A percentile compares a stretch with the other conserved stretches of the same genome.
These are phyloP conservation scores for Leccinum uliginosum DNA, from an alignment of 768 basidiomycete species.

Conservation along the genomic window DNA sequence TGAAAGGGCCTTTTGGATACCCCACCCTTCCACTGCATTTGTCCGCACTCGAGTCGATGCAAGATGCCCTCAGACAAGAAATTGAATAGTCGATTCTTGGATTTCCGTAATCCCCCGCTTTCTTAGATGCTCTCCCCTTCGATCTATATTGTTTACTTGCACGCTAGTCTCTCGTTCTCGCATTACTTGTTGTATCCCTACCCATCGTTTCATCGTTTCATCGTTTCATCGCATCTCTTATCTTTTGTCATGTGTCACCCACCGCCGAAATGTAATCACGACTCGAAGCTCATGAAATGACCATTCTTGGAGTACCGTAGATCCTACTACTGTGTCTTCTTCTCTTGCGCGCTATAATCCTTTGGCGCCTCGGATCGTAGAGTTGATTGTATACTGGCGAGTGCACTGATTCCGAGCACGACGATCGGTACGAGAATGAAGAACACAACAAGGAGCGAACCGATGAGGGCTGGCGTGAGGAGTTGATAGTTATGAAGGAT, in stretches of 20 bases:
- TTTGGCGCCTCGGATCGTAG: slow-evolving; percentile 59
- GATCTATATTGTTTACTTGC: slow-evolving; percentile 9
- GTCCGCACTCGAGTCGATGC: slow-evolving; percentile 65
- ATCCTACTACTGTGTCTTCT: slow-evolving; percentile 63
- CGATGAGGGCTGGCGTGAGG: slow-evolving; percentile 72
- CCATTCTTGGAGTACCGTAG: slow-evolving; percentile 11
- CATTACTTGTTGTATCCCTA: slow-evolving; percentile 31
- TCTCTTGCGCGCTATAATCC: slow-evolving; percentile 64
- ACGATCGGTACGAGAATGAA: slow-evolving; percentile 67
- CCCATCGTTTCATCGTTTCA: slow-evolving; percentile 17
- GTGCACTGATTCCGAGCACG: slow-evolving; percentile 57
- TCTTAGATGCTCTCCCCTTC: slow-evolving; percentile 12
- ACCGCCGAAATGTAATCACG: slow-evolving; percentile 14
- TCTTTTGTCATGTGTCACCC: slow-evolving; percentile 16
- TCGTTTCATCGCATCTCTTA: slow-evolving; percentile 23
- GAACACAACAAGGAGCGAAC: slow-evolving; percentile 55
- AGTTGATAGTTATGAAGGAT: slow-evolving; percentile 74
- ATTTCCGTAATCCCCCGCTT: neutral
- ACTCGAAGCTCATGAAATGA: slow-evolving; percentile 15
- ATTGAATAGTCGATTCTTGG: slow-evolving; percentile 14
- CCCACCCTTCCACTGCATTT: slow-evolving; percentile 69
- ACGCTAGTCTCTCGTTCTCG: slow-evolving; percentile 7
- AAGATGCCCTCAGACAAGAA: slow-evolving; percentile 33
- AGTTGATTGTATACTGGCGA: slow-evolving; percentile 73
- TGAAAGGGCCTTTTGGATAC: slow-evolving; percentile 42